These are phyloP conservation scores for Pyrus bretschneideri DNA, from an alignment of 306 rosid genomes.

Conservation along the genomic window DNA sequence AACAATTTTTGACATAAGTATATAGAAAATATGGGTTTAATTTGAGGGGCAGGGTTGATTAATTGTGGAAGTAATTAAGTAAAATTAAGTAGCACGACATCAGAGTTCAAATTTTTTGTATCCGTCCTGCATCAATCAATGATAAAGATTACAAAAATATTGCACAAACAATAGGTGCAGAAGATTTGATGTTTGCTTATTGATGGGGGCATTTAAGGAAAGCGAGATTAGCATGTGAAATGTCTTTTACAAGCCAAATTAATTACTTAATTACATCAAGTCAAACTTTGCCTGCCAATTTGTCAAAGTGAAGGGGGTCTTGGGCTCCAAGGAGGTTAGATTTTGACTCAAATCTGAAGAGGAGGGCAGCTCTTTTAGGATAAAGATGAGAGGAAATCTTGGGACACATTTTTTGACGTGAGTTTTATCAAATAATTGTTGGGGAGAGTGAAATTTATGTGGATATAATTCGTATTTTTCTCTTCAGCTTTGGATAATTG, in stretches of 20 bases:
- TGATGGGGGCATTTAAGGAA: neutral
- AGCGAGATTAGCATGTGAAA: neutral
- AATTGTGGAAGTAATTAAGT: neutral
- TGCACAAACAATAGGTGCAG: too few relatives aligned
- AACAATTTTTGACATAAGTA: neutral
- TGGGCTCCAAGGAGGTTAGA: neutral
- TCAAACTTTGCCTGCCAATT: neutral
- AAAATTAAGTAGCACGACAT: neutral
- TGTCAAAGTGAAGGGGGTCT: neutral
- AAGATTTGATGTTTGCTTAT: too few relatives aligned
- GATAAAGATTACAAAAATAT: too few relatives aligned
- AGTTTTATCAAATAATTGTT: neutral
- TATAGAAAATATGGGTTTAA: neutral
- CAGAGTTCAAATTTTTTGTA: too few relatives aligned
- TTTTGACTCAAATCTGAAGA: neutral
- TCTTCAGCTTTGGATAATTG: too few relatives aligned
- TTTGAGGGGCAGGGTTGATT: neutral
- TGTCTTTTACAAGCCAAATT: neutral
- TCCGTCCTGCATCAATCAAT: fast-evolving
- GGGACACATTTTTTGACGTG: neutral
- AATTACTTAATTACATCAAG: neutral
- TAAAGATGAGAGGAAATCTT: neutral
- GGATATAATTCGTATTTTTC: neutral
- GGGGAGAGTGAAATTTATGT: neutral
- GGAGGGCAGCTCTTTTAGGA: neutral